These are phyloP conservation scores for Pseudogymnoascus sp. DNA, from an alignment of 2,329 filamentous ascomycete genomes.

Conservation along the genomic window DNA sequence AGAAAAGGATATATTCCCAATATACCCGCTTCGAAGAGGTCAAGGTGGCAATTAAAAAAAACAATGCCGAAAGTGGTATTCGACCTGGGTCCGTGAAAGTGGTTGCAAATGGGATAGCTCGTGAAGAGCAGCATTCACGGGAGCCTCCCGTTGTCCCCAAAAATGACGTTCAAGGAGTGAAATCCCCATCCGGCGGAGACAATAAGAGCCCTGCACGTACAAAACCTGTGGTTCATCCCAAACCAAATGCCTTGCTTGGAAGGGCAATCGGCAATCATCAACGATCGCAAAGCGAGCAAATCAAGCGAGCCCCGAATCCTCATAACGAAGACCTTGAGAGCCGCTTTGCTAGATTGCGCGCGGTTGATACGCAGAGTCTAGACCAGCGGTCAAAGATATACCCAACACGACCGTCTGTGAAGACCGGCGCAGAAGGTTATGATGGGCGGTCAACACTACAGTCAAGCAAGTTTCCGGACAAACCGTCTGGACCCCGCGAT, in stretches of 20 bases:
- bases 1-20: conserved; percentile 41
- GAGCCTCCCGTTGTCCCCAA: conserved; percentile 1
- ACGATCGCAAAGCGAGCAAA: conserved; percentile 13
- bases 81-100: conserved; percentile 8
- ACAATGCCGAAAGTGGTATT: conserved; percentile 55
- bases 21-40: conserved; percentile 46
- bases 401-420: not conserved
- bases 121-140: not conserved
- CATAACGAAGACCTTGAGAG: conserved; percentile 41
- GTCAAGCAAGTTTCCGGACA: not conserved
- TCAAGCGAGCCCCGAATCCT: conserved; percentile 22
- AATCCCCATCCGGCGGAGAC: conserved; percentile 23
- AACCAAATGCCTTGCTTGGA: conserved; percentile 58
- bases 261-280: conserved; percentile 40
- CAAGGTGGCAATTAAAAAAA: conserved; percentile 50
- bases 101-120: conserved; percentile 5
- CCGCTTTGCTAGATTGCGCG: conserved; percentile 46
- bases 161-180: conserved; percentile 14
- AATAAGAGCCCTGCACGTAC: conserved; percentile 31
- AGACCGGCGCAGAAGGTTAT: not conserved
- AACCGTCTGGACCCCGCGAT: conserved; percentile 22
- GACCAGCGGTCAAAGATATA: not conserved
- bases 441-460: not conserved
- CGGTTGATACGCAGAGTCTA: not conserved
- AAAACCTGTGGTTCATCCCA: conserved; percentile 47